These are phyloP conservation scores for Penicillium atrosanguineum DNA, from an alignment of 495 filamentous ascomycete species.

Conservation along the genomic window DNA sequence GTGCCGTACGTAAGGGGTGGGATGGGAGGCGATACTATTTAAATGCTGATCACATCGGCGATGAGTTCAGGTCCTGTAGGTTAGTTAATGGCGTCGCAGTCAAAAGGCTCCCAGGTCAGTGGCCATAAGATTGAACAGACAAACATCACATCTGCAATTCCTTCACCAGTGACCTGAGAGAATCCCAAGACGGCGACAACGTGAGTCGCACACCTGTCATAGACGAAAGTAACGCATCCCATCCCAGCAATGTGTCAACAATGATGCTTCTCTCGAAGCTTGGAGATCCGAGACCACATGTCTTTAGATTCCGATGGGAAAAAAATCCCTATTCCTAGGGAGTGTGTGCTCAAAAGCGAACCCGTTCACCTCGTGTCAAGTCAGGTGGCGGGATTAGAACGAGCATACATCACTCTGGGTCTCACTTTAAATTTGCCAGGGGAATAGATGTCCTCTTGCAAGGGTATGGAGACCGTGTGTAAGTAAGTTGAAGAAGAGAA, in stretches of 20 bases:
- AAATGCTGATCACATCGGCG: neutral
- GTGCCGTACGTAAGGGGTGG: conserved; percentile 26
- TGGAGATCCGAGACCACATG: neutral
- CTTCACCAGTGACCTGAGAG: neutral
- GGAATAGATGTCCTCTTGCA: conserved; percentile 22
- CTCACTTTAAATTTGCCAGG: conserved; percentile 37
- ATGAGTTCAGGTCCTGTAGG: neutral
- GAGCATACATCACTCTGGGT: conserved; percentile 48
- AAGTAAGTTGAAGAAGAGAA: conserved; percentile 30
- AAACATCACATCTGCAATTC: conserved; percentile 4
- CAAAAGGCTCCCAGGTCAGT: neutral
- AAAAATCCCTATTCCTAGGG: conserved; percentile 1
- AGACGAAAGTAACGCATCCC: neutral
- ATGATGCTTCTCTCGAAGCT: neutral
- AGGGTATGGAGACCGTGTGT: conserved; percentile 46
- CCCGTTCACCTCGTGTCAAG: conserved; percentile 36
- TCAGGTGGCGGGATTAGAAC: conserved; percentile 49
- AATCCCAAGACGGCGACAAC: neutral
- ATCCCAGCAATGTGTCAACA: conserved; percentile 1
- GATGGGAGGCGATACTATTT: neutral
- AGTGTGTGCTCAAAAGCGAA: conserved; percentile 53
- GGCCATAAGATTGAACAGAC: neutral
- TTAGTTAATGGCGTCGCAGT: neutral
- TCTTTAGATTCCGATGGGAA: neutral
- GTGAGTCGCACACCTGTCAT: neutral